Base-by-base conservation (phyloP, 192 early-diverging fungal species). In the Backusella sp. region DNA sequence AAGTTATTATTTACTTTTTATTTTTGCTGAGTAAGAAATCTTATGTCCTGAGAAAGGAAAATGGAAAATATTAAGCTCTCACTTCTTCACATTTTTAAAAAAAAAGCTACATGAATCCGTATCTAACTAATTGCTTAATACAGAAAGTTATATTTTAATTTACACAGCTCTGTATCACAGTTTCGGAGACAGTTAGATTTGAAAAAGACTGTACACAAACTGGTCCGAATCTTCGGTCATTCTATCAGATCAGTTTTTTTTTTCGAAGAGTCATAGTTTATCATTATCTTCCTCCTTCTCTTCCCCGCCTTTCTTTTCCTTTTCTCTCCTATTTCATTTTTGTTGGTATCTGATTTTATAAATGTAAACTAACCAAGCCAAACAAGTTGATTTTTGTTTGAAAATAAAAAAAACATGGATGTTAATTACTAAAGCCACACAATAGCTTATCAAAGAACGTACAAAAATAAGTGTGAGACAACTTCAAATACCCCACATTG, bases 181-280 rank as follows among this genome's bases (percentile, higher is more conserved):
- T 28, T 62, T 62, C 56, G 56, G 56, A 62, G 56, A 28, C 56
- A 62, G 56, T 28, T 11, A 62, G 9, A 28, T 62, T 62, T 62
- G 56, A 59, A 59, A 59, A 39, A 26, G 1, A 4, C 56, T 59
- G 37, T 59, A 59, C 56, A 59, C 56, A 59, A 59, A 59, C 23
- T 59, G 8, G 56, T 26, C 56, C 56, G 56, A 59, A 59, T 59
- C 56, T 59, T 59, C 56, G 56, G 56, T 59, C 56, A 59, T 59
- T 59, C 56, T 23, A 59, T 59, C 56, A 59, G 56, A 59, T 12
- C 56, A 59, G 7, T 26, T 62, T 21, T 21, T 53, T 23, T 56
- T 8, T 62, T 53, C 5, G 5, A 62, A 8, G 56, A 62, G 23
- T 62, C 23, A 62, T 21, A 37, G 11, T 41, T 41, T 37, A 49